Percentiles rank a stretch among this genome's conserved stretches.
phyloP scores from a whole-genome alignment of 805 yeast genomes.

The Novakomyces olei region DNA sequence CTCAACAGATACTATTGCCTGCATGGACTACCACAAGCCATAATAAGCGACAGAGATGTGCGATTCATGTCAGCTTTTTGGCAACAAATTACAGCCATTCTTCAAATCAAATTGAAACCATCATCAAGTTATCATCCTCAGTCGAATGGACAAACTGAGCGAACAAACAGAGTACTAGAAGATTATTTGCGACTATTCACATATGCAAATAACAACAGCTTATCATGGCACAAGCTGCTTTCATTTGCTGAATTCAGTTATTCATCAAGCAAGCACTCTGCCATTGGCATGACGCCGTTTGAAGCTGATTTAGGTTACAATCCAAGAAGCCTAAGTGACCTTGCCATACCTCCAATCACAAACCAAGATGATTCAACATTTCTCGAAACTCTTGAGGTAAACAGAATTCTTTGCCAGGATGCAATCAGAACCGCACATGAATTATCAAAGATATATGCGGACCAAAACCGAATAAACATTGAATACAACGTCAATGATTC shows the following conservation, averaged over 20 bases:
- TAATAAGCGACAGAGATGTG: background rate
- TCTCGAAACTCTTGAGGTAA: too few species aligned
- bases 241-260: background rate
- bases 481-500: too few species aligned
- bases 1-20: background rate
- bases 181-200: background rate
- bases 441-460: background rate
- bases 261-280: background rate
- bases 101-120: background rate
- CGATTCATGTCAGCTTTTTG: background rate
- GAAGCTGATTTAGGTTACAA: background rate
- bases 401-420: too few species aligned
- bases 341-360: too few species aligned
- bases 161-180: background rate
- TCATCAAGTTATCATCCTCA: background rate
- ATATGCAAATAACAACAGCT: background rate
- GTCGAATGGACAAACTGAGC: background rate
- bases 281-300: background rate
- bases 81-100: background rate
- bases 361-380: too few species aligned
- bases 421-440: too few species aligned
- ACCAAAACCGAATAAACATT: background rate
- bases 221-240: background rate
- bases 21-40: background rate
- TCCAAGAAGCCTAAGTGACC: too few species aligned